These are phyloP conservation scores for Sclerotinia spermophila DNA, from an alignment of 2,329 filamentous ascomycete genomes.

Conservation along the genomic window DNA sequence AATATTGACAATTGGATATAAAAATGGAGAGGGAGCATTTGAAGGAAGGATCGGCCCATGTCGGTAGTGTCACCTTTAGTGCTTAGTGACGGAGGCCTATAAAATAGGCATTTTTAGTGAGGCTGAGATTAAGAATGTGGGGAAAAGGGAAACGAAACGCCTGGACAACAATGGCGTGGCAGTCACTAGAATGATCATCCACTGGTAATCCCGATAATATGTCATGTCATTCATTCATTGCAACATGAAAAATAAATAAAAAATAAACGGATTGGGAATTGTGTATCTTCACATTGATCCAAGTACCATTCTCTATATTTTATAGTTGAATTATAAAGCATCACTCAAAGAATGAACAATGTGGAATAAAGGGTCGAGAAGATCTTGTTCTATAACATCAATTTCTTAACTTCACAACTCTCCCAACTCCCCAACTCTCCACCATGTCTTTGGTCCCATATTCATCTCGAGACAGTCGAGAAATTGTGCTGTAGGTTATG, in stretches of 20 bases:
- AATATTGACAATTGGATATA: background rate
- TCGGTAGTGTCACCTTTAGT: background rate
- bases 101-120: background rate
- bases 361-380: constrained; percentile 6
- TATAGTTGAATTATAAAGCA: background rate
- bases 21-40: background rate
- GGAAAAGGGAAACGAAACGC: background rate
- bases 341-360: constrained; percentile 10
- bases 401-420: background rate
- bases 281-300: background rate
- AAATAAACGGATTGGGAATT: background rate
- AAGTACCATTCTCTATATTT: background rate
- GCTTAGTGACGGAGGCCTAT: background rate
- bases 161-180: constrained; percentile 1
- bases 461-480: constrained; percentile 65
- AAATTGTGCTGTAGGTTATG: constrained; percentile 71
- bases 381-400: background rate
- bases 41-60: background rate
- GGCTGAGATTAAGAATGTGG: constrained; percentile 7
- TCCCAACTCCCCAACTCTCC: background rate
- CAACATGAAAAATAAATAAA: background rate
- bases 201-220: background rate
- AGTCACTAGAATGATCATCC: background rate
- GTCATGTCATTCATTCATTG: background rate
- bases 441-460: constrained; percentile 72